A percentile compares a stretch with the other conserved stretches of the same genome.
phyloP scores from a whole-genome alignment of 1,139 yeast genomes.

The Ogataea hybrid region DNA sequence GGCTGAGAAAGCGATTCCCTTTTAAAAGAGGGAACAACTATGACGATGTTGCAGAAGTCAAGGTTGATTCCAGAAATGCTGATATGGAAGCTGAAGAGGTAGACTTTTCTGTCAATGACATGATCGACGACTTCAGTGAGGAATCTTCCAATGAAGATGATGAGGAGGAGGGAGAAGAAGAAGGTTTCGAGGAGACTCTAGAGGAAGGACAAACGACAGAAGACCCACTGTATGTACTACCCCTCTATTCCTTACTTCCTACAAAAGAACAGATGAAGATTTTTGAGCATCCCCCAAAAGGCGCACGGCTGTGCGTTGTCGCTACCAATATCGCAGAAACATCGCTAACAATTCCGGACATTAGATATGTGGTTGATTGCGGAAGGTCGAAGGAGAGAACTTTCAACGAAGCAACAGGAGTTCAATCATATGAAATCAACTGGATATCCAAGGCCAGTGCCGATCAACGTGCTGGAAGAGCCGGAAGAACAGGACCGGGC shows the following conservation, averaged over 20 bases:
- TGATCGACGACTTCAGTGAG: conserved; percentile 13
- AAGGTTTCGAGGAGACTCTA: conserved; percentile 83
- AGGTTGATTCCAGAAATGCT: conserved; percentile 57
- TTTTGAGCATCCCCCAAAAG: conserved; percentile 80
- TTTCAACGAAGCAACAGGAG: conserved; percentile 81
- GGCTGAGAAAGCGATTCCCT: conserved; percentile 68
- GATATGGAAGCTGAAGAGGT: conserved; percentile 86
- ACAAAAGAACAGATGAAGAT: conserved; percentile 94
- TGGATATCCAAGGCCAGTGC: conserved; percentile 98
- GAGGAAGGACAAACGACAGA: conserved; percentile 73
- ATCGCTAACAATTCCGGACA: conserved; percentile 93
- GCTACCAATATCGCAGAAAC: conserved; percentile 99
- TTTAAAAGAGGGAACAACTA: conserved; percentile 34
- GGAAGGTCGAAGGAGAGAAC: conserved; percentile 91
- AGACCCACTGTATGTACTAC: conserved; percentile 87
- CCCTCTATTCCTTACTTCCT: conserved; percentile 87
- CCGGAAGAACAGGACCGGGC: conserved; percentile 99
- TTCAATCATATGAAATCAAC: conserved; percentile 86
- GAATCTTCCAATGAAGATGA: conserved; percentile 34
- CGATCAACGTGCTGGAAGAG: conserved; percentile 95
- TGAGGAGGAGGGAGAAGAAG: conserved; percentile 70
- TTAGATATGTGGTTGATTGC: conserved; percentile 91
- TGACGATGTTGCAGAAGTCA: conserved; percentile 43
- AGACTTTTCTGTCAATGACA: conserved; percentile 56
- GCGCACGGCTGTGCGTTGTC: conserved; percentile 83